These are phyloP conservation scores for Blastobotrys mokoenaii DNA, from an alignment of 805 yeast species.

Conservation along the genomic window DNA sequence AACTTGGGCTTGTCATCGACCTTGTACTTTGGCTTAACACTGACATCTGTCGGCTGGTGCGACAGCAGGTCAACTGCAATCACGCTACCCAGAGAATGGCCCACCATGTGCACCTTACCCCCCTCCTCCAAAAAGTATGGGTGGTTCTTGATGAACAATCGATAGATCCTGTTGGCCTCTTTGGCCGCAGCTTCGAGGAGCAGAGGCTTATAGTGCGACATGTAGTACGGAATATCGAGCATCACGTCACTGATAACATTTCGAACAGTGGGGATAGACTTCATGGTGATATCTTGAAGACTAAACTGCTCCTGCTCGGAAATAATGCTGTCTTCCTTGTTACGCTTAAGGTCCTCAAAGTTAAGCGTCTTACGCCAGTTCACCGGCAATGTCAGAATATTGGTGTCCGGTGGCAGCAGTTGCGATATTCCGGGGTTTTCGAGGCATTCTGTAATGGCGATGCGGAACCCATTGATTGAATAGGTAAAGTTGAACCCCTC, in stretches of 20 bases:
- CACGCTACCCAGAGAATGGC: slow-evolving; percentile 89
- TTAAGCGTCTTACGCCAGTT: slow-evolving; percentile 71
- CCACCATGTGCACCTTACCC: slow-evolving; percentile 66
- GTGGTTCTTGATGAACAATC: slow-evolving; percentile 51
- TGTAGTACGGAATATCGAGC: slow-evolving; percentile 72
- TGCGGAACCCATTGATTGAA: slow-evolving; percentile 37
- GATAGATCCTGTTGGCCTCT: slow-evolving; percentile 64
- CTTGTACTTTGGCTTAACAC: slow-evolving; percentile 15
- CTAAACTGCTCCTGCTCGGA: slow-evolving; percentile 8
- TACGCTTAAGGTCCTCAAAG: slow-evolving; percentile 27
- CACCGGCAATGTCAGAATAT: slow-evolving; percentile 53
- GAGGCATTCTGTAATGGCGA: slow-evolving; percentile 23
- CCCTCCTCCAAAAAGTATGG: slow-evolving; percentile 47
- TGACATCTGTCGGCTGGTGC: slow-evolving; percentile 29
- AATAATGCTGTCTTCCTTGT: not conserved
- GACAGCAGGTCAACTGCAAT: slow-evolving; percentile 66
- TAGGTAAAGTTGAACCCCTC: slow-evolving; percentile 83
- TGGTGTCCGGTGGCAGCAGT: slow-evolving; percentile 11
- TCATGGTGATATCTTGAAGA: slow-evolving; percentile 63
- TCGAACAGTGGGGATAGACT: slow-evolving; percentile 69
- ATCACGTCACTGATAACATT: slow-evolving; percentile 77
- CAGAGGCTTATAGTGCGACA: slow-evolving; percentile 57
- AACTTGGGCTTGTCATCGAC: slow-evolving; percentile 34
- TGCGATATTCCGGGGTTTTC: slow-evolving; percentile 14
- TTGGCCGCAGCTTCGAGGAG: slow-evolving; percentile 58